These are phyloP conservation scores for Umbellularia californica DNA, from an alignment of 164 flowering plant genomes.

Conservation along the genomic window DNA sequence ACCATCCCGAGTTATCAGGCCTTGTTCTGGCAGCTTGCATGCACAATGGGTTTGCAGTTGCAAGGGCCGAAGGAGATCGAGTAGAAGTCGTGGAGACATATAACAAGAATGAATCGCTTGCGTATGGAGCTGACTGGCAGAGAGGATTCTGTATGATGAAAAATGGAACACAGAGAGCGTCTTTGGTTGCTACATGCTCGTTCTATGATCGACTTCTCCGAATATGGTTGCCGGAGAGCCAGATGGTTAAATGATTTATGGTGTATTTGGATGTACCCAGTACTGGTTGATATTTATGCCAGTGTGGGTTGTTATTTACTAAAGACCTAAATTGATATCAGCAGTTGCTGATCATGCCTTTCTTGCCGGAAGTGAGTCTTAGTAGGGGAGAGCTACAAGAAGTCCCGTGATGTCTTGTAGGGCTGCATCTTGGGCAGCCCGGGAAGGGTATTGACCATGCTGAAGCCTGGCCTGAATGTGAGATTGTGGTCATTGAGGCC, in stretches of 20 bases:
- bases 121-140: constrained; percentile 96
- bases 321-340: no score
- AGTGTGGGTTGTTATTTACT: no score
- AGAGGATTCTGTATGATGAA: constrained; percentile 19
- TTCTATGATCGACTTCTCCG: constrained; percentile 78
- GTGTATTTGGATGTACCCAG: not conserved
- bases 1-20: constrained; percentile 57
- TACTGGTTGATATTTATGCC: not conserved
- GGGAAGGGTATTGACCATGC: no score
- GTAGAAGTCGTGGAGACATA: constrained; percentile 58
- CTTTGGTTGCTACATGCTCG: constrained; percentile 83
- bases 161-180: constrained; percentile 18
- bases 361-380: no score
- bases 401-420: no score
- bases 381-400: no score
- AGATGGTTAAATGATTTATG: constrained; percentile 20
- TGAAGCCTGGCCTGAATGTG: no score
- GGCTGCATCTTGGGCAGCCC: no score
- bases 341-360: no score
- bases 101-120: constrained; percentile 67
- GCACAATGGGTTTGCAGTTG: constrained; percentile 90
- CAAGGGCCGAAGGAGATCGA: constrained; percentile 31
- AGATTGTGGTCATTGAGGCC: no score
- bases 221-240: constrained; percentile 62
- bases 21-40: constrained; percentile 86